Evolutionary conservation across 2,329 filamentous ascomycete genomes (phyloP).

Genomic region (Colletotrichum eremochloae): DNA sequence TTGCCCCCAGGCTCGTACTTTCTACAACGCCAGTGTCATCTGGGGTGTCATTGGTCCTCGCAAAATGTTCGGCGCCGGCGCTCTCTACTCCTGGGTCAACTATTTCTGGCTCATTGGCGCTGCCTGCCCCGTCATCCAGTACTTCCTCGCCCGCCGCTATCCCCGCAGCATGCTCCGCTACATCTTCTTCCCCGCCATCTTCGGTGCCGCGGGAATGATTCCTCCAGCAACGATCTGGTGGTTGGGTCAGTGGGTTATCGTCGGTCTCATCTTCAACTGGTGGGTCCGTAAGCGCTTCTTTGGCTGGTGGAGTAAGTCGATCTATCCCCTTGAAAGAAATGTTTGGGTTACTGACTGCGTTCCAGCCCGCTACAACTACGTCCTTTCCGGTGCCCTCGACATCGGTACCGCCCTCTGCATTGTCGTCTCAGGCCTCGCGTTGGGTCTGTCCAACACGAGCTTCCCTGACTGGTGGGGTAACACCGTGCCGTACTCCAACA

Average conservation of each 20-base stretch:
- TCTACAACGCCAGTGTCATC: constrained; percentile 71
- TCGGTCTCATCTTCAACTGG: constrained; percentile 69
- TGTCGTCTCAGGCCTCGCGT: constrained; percentile 63
- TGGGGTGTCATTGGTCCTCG: constrained; percentile 70
- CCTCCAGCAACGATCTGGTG: constrained; percentile 69
- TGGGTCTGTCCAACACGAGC: constrained; percentile 59
- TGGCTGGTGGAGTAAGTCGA: constrained; percentile 68
- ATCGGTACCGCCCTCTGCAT: constrained; percentile 71
- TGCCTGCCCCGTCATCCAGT: constrained; percentile 62
- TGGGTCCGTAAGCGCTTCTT: constrained; percentile 62
- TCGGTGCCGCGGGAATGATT: constrained; percentile 63
- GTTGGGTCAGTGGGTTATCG: constrained; percentile 67
- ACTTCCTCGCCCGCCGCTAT: constrained; percentile 60
- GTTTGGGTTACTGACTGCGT: not conserved
- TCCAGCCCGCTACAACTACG: constrained; percentile 67
- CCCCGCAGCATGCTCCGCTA: constrained; percentile 62
- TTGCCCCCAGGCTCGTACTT: constrained; percentile 69
- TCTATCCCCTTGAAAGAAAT: not conserved
- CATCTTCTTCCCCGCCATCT: constrained; percentile 66
- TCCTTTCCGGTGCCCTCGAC: constrained; percentile 70
- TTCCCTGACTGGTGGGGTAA: constrained; percentile 68
- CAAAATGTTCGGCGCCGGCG: constrained; percentile 52
- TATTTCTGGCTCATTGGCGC: constrained; percentile 68
- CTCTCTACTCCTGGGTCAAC: constrained; percentile 64
- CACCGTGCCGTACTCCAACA: constrained; percentile 50